Conservation (phyloP, 345 rosid genomes). For the Syzygium aqueum region DNA sequence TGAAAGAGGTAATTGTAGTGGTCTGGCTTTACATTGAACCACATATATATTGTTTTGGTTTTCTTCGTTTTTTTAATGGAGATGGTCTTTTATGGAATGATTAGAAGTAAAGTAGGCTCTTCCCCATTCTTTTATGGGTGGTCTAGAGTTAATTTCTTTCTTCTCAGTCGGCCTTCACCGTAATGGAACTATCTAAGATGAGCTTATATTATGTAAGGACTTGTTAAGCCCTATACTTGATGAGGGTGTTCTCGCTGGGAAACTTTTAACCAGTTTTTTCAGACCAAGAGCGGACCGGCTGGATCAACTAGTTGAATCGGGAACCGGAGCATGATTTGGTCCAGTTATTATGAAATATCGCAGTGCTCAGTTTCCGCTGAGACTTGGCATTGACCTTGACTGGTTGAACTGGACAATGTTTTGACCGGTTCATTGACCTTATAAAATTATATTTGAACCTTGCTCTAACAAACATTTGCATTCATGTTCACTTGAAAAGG, state of each 20-base stretch:
- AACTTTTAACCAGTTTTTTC: background rate
- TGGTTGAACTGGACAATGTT: background rate
- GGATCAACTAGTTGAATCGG: background rate
- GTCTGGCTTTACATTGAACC: background rate
- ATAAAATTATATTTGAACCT: background rate
- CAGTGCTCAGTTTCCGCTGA: background rate
- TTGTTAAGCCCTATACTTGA: background rate
- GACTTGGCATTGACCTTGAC: background rate
- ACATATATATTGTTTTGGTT: background rate
- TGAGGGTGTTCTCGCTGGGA: background rate
- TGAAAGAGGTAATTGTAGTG: conserved; percentile 51
- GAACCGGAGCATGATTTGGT: background rate
- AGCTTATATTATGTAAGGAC: background rate
- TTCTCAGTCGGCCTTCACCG: background rate
- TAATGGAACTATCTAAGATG: background rate
- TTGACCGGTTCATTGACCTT: background rate
- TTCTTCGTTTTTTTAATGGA: background rate
- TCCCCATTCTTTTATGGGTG: background rate
- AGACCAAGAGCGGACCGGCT: background rate
- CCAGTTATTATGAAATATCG: background rate
- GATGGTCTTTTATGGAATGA: background rate
- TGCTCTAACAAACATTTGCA: background rate
- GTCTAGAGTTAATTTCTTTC: background rate
- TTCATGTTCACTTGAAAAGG: background rate
- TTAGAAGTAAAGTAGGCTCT: background rate